Evolutionary conservation across 106 monocot genomes (phyloP).

Genomic region (Alisma plantagoaquatica): DNA sequence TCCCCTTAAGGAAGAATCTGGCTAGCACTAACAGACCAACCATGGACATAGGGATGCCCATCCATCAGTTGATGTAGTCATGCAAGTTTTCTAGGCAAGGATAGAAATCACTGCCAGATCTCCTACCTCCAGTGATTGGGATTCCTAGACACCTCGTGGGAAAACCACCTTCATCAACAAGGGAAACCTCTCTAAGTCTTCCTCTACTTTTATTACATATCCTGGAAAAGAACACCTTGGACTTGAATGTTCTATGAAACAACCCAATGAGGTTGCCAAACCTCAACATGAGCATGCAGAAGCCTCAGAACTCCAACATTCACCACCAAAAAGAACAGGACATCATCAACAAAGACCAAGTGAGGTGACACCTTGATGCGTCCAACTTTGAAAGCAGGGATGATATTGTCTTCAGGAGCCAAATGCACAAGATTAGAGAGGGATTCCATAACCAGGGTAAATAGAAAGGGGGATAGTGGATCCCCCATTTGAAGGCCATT

Average conservation of each 20-base stretch:
- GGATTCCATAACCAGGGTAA: neutral
- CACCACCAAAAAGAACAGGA: neutral
- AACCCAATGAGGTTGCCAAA: neutral
- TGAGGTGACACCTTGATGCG: neutral
- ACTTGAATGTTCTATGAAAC: too few species aligned
- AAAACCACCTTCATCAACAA: neutral
- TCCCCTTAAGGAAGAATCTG: too few species aligned
- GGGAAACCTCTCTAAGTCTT: too few species aligned
- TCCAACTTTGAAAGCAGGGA: neutral
- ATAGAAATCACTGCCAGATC: neutral
- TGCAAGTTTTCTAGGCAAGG: neutral
- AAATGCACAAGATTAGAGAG: neutral
- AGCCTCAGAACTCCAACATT: neutral
- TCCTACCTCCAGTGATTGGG: neutral
- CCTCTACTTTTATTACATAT: too few species aligned
- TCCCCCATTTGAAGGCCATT: neutral
- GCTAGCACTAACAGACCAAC: too few species aligned
- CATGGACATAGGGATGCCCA: too few species aligned
- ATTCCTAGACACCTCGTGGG: neutral
- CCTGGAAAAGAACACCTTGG: neutral
- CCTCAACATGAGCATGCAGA: neutral
- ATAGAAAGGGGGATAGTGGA: neutral
- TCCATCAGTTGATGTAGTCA: neutral
- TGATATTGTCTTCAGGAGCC: neutral
- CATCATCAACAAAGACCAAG: neutral